Conservation (phyloP, 768 basidiomycete genomes). For the Podaxis sp. region DNA sequence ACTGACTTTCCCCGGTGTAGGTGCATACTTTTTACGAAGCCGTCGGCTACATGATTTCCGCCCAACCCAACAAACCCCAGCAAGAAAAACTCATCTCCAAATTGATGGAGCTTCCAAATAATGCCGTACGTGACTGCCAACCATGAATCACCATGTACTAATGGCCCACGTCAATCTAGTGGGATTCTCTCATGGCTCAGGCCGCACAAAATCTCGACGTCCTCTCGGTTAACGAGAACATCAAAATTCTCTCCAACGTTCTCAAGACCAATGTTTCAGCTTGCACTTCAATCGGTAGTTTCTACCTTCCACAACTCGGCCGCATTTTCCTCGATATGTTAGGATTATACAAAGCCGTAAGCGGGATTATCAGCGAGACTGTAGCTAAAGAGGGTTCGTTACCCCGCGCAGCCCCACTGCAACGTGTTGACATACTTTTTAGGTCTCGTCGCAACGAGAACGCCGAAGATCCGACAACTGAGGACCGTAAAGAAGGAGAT, state of each 20-base stretch:
- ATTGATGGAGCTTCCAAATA: slow-evolving; percentile 96
- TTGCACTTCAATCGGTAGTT: slow-evolving; percentile 94
- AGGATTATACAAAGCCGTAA: slow-evolving; percentile 95
- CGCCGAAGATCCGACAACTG: slow-evolving; percentile 91
- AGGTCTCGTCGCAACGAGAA: slow-evolving; percentile 94
- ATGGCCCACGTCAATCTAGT: slow-evolving; percentile 45
- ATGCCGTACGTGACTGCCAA: slow-evolving; percentile 61
- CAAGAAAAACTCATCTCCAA: slow-evolving; percentile 95
- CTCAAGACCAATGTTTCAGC: slow-evolving; percentile 98
- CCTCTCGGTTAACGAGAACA: slow-evolving; percentile 85
- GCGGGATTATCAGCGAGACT: slow-evolving; percentile 92
- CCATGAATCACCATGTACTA: slow-evolving; percentile 3
- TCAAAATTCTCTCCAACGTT: slow-evolving; percentile 95
- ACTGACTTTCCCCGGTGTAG: slow-evolving; percentile 28
- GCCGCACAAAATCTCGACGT: slow-evolving; percentile 93
- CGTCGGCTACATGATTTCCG: slow-evolving; percentile 98
- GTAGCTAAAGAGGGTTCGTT: slow-evolving; percentile 77
- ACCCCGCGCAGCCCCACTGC: background rate
- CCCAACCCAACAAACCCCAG: slow-evolving; percentile 95
- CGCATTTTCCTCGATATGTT: slow-evolving; percentile 98
- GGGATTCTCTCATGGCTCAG: slow-evolving; percentile 97
- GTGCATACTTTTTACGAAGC: slow-evolving; percentile 99
- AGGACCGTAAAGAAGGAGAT: slow-evolving; percentile 99
- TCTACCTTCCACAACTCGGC: slow-evolving; percentile 96
- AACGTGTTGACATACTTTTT: slow-evolving; percentile 15